Evolutionary conservation across 2,329 filamentous ascomycete genomes (phyloP), one percentile per base, ranked within the genome.

Genomic region (Karstenula rhodostoma): DNA sequence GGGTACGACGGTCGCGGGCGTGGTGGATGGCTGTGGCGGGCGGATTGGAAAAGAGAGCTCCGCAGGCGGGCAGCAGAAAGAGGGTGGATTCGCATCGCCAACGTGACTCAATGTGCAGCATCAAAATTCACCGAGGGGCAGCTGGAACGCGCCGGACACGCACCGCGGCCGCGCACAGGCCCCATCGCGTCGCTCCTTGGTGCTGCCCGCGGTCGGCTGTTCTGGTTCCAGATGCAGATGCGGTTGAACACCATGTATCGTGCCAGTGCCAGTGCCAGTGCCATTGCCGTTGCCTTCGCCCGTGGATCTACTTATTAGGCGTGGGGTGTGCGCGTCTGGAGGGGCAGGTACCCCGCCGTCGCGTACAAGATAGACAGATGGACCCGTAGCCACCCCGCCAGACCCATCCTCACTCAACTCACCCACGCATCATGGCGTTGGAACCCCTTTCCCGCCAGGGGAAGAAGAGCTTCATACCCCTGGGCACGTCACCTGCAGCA

Each of bases 401-500:
- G 2, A 5, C 29, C 29, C 7, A 32, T 2, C 29, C 8, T 32
- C 29, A 2, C 29, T 10, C 29, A 9, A 32, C 29, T 32, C 29
- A 32, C 29, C 29, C 29, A 5, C 29, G 12, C 8, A 10, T 10
- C 29, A 32, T 32, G 29, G 29, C 29, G 8, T 32, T 32, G 8
- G 48, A 51, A 17, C 32, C 32, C 2, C 33, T 51, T 15, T 17
- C 74, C 75, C n/a, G 64, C 59, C 13, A 68, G 61, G 53, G 65
- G 60, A 62, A 79, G 78, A 69, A 69, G 73, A 69, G 73, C 59
- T 79, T 79, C 64, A 67, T 79, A 56, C 77, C 77, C 62, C 70
- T 79, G 23, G 77, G 77, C 76, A 65, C 33, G 67, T 64, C 58
- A 58, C 29, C 43, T 22, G 32, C 47, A 35, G 22, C 44, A 40